These are phyloP conservation scores for Prototheca wickerhamii DNA, from an alignment of 163 green algal genomes.

Conservation along the genomic window DNA sequence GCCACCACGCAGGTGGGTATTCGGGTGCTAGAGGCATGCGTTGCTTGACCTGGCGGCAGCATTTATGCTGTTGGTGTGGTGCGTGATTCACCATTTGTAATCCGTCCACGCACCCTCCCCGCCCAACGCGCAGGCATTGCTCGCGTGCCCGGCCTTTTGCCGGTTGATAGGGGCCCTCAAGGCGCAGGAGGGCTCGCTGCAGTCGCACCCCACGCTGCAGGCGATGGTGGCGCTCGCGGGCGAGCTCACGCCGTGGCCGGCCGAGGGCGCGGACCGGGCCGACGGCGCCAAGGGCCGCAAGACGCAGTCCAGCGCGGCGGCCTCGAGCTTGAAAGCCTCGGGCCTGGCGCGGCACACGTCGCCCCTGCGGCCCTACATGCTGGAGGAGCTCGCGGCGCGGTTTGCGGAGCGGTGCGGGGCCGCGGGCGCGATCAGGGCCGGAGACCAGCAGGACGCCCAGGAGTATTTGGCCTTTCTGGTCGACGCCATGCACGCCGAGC, in stretches of 20 bases:
- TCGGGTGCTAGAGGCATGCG: too few relatives aligned
- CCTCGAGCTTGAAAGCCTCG: background rate
- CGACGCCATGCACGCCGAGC: slow-evolving; percentile 33
- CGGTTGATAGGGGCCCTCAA: slow-evolving; percentile 19
- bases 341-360: background rate
- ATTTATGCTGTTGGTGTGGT: too few relatives aligned
- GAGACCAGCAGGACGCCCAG: slow-evolving; percentile 52
- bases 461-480: slow-evolving; percentile 50
- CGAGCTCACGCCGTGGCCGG: slow-evolving; percentile 15
- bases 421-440: slow-evolving; percentile 40
- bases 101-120: too few relatives aligned
- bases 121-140: slow-evolving; percentile 26
- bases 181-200: slow-evolving; percentile 15
- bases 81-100: background rate
- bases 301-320: background rate
- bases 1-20: slow-evolving; percentile 41
- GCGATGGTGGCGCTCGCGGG: slow-evolving; percentile 22
- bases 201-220: slow-evolving; percentile 20
- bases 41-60: too few relatives aligned
- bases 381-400: slow-evolving; percentile 10
- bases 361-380: slow-evolving; percentile 13
- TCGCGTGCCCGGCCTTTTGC: slow-evolving; percentile 37
- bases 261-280: too few relatives aligned
- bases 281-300: background rate
- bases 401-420: slow-evolving; percentile 21